These are phyloP conservation scores for Aspergillus fructus DNA, from an alignment of 2,329 filamentous ascomycete genomes.

Conservation along the genomic window DNA sequence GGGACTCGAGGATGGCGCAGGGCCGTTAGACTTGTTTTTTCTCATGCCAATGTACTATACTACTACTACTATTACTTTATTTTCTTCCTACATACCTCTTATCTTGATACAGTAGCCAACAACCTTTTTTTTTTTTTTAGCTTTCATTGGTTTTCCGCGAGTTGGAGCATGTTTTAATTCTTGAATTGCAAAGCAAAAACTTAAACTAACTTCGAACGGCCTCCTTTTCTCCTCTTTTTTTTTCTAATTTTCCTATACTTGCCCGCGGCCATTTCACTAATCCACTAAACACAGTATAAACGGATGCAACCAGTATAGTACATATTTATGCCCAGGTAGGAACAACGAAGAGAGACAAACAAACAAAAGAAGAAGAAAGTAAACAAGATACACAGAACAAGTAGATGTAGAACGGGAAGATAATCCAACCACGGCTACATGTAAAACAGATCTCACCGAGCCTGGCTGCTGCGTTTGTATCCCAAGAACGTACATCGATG, in stretches of 20 bases:
- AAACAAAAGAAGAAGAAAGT: background rate
- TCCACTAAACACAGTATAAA: conserved; percentile 1
- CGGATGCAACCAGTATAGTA: conserved; percentile 10
- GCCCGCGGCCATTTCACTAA: background rate
- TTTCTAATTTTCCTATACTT: conserved; percentile 41
- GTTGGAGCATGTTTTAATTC: background rate
- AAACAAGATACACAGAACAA: conserved; percentile 2
- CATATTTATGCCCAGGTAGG: background rate
- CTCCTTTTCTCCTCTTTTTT: conserved; percentile 23
- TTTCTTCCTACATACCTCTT: conserved; percentile 5
- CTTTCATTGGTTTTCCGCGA: background rate
- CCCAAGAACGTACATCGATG: conserved; percentile 3
- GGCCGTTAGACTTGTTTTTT: conserved; percentile 22
- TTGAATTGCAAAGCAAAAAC: background rate
- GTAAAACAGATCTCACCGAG: background rate
- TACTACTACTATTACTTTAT: conserved; percentile 18
- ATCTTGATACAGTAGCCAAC: conserved; percentile 4
- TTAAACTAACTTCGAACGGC: background rate
- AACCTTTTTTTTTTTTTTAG: background rate
- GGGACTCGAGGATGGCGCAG: conserved; percentile 35
- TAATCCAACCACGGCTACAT: conserved; percentile 7
- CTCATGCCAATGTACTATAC: conserved; percentile 28
- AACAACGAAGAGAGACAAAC: conserved; percentile 2
- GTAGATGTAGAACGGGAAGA: conserved; percentile 1
- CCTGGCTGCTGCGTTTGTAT: background rate